A percentile compares a stretch with the other conserved stretches of the same genome.
Evolutionary conservation across 139 green algal species (phyloP).

Genomic region (Volvox reticuliferus): DNA sequence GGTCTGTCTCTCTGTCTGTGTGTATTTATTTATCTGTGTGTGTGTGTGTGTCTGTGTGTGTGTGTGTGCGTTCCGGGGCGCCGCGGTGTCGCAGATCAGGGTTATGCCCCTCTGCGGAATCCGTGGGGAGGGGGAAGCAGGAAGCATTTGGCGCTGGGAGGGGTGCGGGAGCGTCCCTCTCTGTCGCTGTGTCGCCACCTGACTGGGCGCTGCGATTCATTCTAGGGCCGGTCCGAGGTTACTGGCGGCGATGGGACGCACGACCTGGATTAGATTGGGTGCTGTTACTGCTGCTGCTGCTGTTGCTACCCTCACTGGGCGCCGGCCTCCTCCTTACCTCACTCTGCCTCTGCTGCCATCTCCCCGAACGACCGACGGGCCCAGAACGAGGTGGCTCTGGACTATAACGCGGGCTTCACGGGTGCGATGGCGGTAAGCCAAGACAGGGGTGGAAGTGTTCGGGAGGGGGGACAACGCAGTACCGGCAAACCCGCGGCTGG

Average conservation of each 20-base stretch:
- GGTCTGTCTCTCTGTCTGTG: not conserved
- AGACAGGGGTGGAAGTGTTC: not conserved
- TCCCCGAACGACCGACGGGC: not conserved
- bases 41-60: not conserved
- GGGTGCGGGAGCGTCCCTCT: no score
- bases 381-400: conserved; percentile 53
- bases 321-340: not conserved
- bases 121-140: no score
- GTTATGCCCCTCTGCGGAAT: no score
- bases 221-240: no score
- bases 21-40: not conserved
- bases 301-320: not conserved
- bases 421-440: conserved; percentile 33
- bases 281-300: not conserved
- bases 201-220: no score
- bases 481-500: not conserved
- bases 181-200: no score
- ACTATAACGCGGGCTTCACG: conserved; percentile 62
- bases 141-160: no score
- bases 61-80: not conserved
- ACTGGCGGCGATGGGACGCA: no score
- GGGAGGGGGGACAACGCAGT: not conserved
- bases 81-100: no score
- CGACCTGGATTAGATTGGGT: not conserved
- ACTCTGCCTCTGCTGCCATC: not conserved